Evolutionary conservation across 108 stramenopile species (phyloP).

Genomic region (Cyclotella distinguenda): DNA sequence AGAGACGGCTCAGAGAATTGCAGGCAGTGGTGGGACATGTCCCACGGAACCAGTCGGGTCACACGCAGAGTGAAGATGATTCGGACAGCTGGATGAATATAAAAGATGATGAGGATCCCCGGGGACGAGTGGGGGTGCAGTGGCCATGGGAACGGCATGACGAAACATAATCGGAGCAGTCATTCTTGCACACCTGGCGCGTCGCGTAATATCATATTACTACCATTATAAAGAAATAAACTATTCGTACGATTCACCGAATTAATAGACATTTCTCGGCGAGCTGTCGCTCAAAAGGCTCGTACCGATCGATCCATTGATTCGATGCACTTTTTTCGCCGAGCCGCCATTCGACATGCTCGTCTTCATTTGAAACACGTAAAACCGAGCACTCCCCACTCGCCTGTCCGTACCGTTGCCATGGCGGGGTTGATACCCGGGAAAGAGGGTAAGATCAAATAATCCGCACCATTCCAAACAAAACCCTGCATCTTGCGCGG

Average conservation of each 20-base stretch:
- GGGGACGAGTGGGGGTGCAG: slow-evolving; percentile 70
- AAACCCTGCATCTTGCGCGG: slow-evolving; percentile 22
- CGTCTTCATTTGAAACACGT: slow-evolving; percentile 26
- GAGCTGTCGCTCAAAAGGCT: too few relatives aligned
- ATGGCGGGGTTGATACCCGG: slow-evolving; percentile 17
- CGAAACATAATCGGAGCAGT: not conserved
- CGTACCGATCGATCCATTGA: too few relatives aligned
- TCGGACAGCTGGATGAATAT: slow-evolving; percentile 76
- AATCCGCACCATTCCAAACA: slow-evolving; percentile 14
- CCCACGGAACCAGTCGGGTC: slow-evolving; percentile 6
- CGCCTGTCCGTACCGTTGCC: slow-evolving; percentile 6
- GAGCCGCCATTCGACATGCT: too few relatives aligned
- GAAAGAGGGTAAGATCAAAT: slow-evolving; percentile 27
- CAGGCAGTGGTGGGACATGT: slow-evolving; percentile 55
- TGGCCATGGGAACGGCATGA: slow-evolving; percentile 69
- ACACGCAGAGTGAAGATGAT: slow-evolving; percentile 15
- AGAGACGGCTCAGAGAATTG: slow-evolving; percentile 55
- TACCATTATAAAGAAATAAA: too few relatives aligned
- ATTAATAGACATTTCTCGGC: too few relatives aligned
- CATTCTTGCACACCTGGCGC: too few relatives aligned
- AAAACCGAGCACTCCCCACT: slow-evolving; percentile 13
- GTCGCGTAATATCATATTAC: too few relatives aligned
- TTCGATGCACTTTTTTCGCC: too few relatives aligned
- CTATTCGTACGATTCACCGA: too few relatives aligned
- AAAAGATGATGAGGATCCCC: slow-evolving; percentile 67